phyloP scores from a whole-genome alignment of 208 protist genomes.

The Trypanosoma rangeli region DNA sequence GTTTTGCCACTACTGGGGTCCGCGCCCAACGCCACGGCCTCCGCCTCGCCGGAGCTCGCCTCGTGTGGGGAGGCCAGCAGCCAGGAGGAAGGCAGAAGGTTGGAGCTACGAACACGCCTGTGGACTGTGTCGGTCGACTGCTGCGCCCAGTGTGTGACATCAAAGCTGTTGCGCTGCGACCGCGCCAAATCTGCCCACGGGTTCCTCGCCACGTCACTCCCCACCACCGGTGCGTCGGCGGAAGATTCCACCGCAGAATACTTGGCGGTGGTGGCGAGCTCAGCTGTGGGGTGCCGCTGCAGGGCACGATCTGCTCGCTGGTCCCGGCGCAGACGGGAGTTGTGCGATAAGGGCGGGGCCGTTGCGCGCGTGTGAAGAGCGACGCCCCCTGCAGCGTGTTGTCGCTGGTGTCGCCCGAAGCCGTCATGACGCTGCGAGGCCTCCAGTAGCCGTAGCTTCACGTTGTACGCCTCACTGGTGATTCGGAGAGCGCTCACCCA shows the following conservation, averaged over 20 bases:
- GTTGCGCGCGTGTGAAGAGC: slow-evolving; percentile 7
- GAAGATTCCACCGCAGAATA: too few relatives aligned
- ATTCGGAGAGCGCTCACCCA: slow-evolving; percentile 74
- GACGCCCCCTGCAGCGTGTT: background rate
- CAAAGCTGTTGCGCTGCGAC: slow-evolving; percentile 8
- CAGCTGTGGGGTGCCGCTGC: background rate
- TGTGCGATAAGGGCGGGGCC: slow-evolving; percentile 25
- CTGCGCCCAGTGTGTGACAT: slow-evolving; percentile 27
- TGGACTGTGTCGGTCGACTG: slow-evolving; percentile 22
- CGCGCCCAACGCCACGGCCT: background rate
- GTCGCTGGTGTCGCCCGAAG: background rate
- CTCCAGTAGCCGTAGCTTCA: slow-evolving; percentile 6
- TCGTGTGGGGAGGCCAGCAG: background rate
- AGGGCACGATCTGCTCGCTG: slow-evolving; percentile 25
- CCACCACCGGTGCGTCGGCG: background rate
- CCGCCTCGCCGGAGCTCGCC: background rate
- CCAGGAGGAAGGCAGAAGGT: slow-evolving; percentile 5
- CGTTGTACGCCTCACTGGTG: slow-evolving; percentile 36
- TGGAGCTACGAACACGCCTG: slow-evolving; percentile 20
- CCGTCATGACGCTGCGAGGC: background rate
- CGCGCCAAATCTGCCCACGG: background rate
- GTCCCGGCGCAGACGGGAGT: slow-evolving; percentile 57
- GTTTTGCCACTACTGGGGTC: background rate
- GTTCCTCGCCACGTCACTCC: background rate
- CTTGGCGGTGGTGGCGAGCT: background rate